phyloP scores from a whole-genome alignment of 177 flowering plant species.

The Vitis hybrid region DNA sequence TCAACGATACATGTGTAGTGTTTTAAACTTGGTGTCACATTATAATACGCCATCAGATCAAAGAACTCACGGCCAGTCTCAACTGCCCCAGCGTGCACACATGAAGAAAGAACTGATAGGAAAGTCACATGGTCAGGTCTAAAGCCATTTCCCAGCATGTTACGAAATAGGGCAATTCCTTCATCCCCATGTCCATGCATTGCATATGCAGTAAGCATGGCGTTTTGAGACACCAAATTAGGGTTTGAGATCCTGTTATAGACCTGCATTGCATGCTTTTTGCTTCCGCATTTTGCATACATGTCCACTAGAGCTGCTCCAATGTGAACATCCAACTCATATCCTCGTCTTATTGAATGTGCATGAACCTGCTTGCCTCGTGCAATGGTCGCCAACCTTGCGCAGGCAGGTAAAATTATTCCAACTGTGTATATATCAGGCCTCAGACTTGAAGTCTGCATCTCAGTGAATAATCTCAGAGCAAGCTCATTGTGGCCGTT shows the following conservation, averaged over 20 bases:
- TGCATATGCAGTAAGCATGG: conserved; percentile 77
- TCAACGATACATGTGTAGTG: conserved; percentile 80
- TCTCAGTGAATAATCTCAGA: conserved; percentile 40
- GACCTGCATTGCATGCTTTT: conserved; percentile 36
- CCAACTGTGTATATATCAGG: conserved; percentile 68
- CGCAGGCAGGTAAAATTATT: conserved; percentile 52
- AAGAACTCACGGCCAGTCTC: conserved; percentile 46
- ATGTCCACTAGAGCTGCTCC: conserved; percentile 73
- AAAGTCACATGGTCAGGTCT: conserved; percentile 67
- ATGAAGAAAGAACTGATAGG: conserved; percentile 59
- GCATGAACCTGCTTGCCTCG: conserved; percentile 75
- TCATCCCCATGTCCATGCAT: conserved; percentile 69
- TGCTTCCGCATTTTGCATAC: conserved; percentile 79
- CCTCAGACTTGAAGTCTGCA: conserved; percentile 41
- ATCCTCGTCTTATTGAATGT: conserved; percentile 48
- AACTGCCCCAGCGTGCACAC: conserved; percentile 68
- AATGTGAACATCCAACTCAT: conserved; percentile 45
- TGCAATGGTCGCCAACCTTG: conserved; percentile 50
- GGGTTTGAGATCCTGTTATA: conserved; percentile 45
- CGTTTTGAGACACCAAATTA: conserved; percentile 60
- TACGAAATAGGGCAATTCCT: conserved; percentile 51
- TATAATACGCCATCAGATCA: conserved; percentile 42
- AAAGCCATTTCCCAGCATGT: conserved; percentile 43
- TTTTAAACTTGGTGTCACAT: conserved; percentile 49
- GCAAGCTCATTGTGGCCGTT: conserved; percentile 51